Percentiles rank a stretch among this genome's conserved stretches.
Evolutionary conservation across 768 basidiomycete genomes (phyloP).

Genomic region (Piloderma croceum): DNA sequence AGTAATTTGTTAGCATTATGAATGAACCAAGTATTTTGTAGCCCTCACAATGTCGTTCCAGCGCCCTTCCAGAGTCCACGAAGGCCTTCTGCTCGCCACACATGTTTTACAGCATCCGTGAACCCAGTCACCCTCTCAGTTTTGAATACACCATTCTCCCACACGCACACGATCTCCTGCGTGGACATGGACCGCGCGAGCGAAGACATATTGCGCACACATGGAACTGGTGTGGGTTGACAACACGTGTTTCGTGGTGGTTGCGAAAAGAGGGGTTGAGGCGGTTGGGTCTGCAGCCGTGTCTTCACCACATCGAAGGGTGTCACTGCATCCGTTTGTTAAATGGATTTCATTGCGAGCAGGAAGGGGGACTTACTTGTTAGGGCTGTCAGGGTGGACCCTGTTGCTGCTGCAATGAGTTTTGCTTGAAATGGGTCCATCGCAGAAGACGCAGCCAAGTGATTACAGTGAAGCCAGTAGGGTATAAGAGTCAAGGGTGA

Average conservation of each 20-base stretch:
- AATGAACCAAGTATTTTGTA: not conserved
- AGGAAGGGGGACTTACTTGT: conserved; percentile 51
- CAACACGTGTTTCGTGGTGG: conserved; percentile 60
- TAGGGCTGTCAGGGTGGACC: conserved; percentile 75
- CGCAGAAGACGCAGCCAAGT: no score
- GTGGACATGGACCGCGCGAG: conserved; percentile 49
- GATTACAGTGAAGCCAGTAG: no score
- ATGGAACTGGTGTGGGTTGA: conserved; percentile 46
- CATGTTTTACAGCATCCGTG: conserved; percentile 75
- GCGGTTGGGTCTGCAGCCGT: conserved; percentile 88
- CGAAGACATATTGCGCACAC: conserved; percentile 70
- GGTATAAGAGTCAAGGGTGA: no score
- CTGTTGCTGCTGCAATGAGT: conserved; percentile 71
- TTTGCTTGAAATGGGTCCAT: conserved; percentile 80
- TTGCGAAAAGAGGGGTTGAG: conserved; percentile 46
- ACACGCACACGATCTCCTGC: conserved; percentile 72
- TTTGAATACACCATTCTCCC: conserved; percentile 66
- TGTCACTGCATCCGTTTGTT: conserved; percentile 64
- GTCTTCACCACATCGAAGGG: conserved; percentile 99
- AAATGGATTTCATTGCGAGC: conserved; percentile 7
- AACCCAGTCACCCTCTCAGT: conserved; percentile 80
- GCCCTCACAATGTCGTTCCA: conserved; percentile 79
- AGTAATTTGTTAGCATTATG: conserved; percentile 11
- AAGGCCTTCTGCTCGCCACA: conserved; percentile 75
- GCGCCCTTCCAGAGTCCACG: conserved; percentile 93